These are phyloP conservation scores for Fistulifera pelliculosa DNA, from an alignment of 108 stramenopile species.

Conservation along the genomic window DNA sequence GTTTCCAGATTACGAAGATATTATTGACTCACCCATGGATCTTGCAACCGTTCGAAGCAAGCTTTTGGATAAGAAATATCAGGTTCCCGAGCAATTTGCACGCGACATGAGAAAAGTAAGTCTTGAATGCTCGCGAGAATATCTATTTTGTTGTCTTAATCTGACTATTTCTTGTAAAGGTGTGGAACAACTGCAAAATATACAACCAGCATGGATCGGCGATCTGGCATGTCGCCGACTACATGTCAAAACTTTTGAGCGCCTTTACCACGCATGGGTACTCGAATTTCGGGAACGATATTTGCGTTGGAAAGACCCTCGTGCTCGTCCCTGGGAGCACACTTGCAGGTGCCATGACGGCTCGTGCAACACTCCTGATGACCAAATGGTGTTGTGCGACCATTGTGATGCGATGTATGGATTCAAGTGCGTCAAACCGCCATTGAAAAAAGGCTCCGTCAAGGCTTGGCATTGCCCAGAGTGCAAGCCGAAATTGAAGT, in stretches of 20 bases:
- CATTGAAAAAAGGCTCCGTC: slow-evolving; percentile 61
- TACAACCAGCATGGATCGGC: slow-evolving; percentile 84
- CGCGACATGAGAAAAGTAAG: slow-evolving; percentile 79
- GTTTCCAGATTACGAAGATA: slow-evolving; percentile 77
- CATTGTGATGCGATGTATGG: slow-evolving; percentile 86
- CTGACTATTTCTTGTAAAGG: slow-evolving; percentile 16
- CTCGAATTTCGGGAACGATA: slow-evolving; percentile 75
- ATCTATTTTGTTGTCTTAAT: background rate
- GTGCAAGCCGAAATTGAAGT: slow-evolving; percentile 65
- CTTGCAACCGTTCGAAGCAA: slow-evolving; percentile 69
- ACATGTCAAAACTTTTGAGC: slow-evolving; percentile 90
- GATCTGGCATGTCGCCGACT: slow-evolving; percentile 90
- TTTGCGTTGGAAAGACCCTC: slow-evolving; percentile 75
- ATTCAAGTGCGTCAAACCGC: slow-evolving; percentile 56
- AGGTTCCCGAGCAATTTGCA: slow-evolving; percentile 73
- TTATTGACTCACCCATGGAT: slow-evolving; percentile 85
- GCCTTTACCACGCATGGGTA: slow-evolving; percentile 88
- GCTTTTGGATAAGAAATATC: slow-evolving; percentile 49
- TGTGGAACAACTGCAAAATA: slow-evolving; percentile 90
- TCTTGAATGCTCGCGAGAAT: background rate
- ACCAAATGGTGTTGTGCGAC: slow-evolving; percentile 73
- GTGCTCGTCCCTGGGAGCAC: slow-evolving; percentile 80
- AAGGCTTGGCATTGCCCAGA: slow-evolving; percentile 83
- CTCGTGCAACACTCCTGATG: slow-evolving; percentile 52
- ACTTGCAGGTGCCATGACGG: slow-evolving; percentile 69